Conservation (phyloP, 352 stramenopile species). For the Thraustotheca clavata region DNA sequence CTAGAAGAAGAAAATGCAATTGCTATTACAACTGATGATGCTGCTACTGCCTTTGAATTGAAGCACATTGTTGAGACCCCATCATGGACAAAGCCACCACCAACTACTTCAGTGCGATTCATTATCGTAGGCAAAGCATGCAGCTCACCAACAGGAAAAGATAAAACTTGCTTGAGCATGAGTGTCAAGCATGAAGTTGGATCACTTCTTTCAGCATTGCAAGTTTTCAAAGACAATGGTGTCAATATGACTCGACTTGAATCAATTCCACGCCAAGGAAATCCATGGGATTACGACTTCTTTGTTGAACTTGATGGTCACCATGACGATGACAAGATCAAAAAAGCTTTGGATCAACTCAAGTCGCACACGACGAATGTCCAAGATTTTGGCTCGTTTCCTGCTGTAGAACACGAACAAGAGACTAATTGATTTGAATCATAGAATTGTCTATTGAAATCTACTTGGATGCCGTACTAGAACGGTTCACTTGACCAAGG, state of each 20-base stretch:
- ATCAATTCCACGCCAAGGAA: slow-evolving; percentile 64
- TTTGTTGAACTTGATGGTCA: slow-evolving; percentile 78
- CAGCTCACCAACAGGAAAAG: slow-evolving; percentile 50
- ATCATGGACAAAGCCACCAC: neutral
- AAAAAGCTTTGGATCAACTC: slow-evolving; percentile 43
- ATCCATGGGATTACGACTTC: slow-evolving; percentile 72
- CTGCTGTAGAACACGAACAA: slow-evolving; percentile 18
- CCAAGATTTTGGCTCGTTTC: slow-evolving; percentile 73
- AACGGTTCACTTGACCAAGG: slow-evolving; percentile 81
- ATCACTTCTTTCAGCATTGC: slow-evolving; percentile 61
- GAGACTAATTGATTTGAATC: too few relatives aligned
- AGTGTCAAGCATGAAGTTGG: slow-evolving; percentile 83
- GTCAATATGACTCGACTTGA: slow-evolving; percentile 82
- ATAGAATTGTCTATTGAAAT: neutral
- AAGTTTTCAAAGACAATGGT: slow-evolving; percentile 71
- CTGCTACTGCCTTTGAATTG: slow-evolving; percentile 11
- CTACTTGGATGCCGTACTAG: slow-evolving; percentile 16
- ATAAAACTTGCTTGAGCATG: slow-evolving; percentile 82
- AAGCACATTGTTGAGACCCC: slow-evolving; percentile 26
- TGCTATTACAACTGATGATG: slow-evolving; percentile 20
- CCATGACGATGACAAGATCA: slow-evolving; percentile 57
- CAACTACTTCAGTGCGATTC: slow-evolving; percentile 47
- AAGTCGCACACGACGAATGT: slow-evolving; percentile 45
- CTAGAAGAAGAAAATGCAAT: slow-evolving; percentile 14
- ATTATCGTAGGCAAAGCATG: slow-evolving; percentile 60